Base-by-base conservation (phyloP, 2,329 filamentous ascomycete genomes). In the Cercospora sp. region DNA sequence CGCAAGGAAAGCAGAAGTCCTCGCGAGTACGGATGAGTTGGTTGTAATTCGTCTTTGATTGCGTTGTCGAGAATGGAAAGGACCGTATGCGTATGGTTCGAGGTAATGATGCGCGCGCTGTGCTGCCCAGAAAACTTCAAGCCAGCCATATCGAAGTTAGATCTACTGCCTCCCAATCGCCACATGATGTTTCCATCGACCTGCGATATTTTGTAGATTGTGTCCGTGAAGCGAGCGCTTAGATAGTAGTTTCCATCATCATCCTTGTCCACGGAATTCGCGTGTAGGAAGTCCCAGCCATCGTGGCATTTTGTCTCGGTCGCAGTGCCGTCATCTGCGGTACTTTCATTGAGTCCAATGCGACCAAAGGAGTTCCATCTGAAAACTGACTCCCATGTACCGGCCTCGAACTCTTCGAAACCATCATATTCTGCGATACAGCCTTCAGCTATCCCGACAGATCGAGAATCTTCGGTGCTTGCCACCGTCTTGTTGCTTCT, bases 21-120 rank as follows among this genome's bases (percentile, higher is more conserved):
- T 18, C 70, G 62, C 3, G 70, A 72, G 28, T 66, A 51, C 16
- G 60, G 18, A 24, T 69, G 65, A 10, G 69, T 69, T 5, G 64
- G 55, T 40, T 65, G 55, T 24, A 68, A 45, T 2, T 61, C 67
- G 24, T 64, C 67, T 21, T 67, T 78, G 0, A 80, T 82, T 13
- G 81, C 79, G 74, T 86, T 86, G 67, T 85, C 82, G 61, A 83
- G 85, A 28, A 86, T 75, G 10, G 82, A 83, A 66, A 86, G 81
- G 18, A 82, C 72, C 32, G 83, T 81, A 43, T 83, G 78, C 2
- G 80, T 76, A 2, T 77, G 76, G 43, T 81, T 77, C 40, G 80
- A 76, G 9, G 73, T 71, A 34, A 82, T 72, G 40, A 80, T 82
- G 61, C 79, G 80, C 0, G 80, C 82, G 65, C 85, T 77, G 67